These are phyloP conservation scores for Fusarium drepaniforme DNA, from an alignment of 2,329 filamentous ascomycete species.

Conservation along the genomic window DNA sequence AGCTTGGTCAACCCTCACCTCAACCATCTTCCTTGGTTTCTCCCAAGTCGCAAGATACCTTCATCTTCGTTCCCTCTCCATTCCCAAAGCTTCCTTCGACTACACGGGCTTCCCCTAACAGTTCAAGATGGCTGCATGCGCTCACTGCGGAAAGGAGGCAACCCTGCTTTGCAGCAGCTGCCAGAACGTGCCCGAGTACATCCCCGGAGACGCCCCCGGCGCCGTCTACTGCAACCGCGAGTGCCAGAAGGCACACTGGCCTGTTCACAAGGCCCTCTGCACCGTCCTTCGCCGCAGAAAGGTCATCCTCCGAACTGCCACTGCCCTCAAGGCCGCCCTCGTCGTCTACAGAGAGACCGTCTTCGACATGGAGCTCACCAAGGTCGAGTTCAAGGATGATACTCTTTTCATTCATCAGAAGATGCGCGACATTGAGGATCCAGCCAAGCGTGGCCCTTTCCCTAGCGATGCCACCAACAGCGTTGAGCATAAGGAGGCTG, in stretches of 20 bases:
- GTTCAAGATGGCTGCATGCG: slow-evolving; percentile 15
- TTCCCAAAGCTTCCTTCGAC: background rate
- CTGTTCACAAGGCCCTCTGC: slow-evolving; percentile 18
- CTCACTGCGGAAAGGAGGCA: slow-evolving; percentile 14
- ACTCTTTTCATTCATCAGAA: slow-evolving; percentile 13
- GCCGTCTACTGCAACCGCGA: slow-evolving; percentile 23
- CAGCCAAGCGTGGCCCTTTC: background rate
- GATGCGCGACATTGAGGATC: background rate
- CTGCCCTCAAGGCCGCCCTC: slow-evolving; percentile 18
- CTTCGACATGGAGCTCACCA: slow-evolving; percentile 8
- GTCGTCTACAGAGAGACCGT: slow-evolving; percentile 18
- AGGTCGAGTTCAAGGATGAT: background rate
- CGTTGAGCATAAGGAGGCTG: slow-evolving; percentile 19
- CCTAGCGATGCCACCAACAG: slow-evolving; percentile 11
- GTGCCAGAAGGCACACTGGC: slow-evolving; percentile 19
- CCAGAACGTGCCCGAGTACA: slow-evolving; percentile 19
- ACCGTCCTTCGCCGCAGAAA: slow-evolving; percentile 11
- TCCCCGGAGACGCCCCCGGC: slow-evolving; percentile 11
- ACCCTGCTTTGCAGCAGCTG: slow-evolving; percentile 11
- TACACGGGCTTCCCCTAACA: background rate
- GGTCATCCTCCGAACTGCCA: slow-evolving; percentile 9
- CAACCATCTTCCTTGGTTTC: background rate
- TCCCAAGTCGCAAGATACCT: background rate
- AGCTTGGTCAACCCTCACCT: background rate
- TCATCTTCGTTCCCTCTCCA: background rate